Evolutionary conservation across 768 basidiomycete genomes (phyloP).

Genomic region (Candolleomyces eurysporus): DNA sequence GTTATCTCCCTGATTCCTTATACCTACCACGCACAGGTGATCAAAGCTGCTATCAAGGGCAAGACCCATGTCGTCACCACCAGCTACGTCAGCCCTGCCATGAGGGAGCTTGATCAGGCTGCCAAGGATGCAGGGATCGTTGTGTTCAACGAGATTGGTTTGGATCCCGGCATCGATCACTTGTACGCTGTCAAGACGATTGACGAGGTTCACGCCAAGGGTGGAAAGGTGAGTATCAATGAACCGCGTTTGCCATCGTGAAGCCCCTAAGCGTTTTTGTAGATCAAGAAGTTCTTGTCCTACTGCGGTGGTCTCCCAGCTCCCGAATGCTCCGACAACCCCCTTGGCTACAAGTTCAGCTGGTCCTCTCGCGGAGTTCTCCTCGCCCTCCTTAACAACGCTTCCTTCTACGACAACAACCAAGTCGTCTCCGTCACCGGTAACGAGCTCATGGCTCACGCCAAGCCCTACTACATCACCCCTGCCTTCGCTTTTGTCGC

Average conservation of each 20-base stretch:
- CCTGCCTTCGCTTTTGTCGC: conserved; percentile 96
- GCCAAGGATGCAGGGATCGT: conserved; percentile 87
- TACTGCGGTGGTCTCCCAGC: conserved; percentile 97
- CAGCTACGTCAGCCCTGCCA: conserved; percentile 88
- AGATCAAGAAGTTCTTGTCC: conserved; percentile 89
- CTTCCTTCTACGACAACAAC: conserved; percentile 71
- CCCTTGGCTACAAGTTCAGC: conserved; percentile 98
- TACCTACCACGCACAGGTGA: conserved; percentile 84
- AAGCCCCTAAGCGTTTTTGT: neutral
- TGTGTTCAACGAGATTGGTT: conserved; percentile 96
- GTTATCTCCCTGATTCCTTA: conserved; percentile 98
- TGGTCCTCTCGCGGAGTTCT: conserved; percentile 98
- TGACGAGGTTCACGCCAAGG: conserved; percentile 88
- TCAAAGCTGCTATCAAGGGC: conserved; percentile 85
- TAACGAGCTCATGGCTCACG: conserved; percentile 83
- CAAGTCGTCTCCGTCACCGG: conserved; percentile 69
- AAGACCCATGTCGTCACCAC: conserved; percentile 96
- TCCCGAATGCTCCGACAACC: conserved; percentile 87
- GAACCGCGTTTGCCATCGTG: neutral
- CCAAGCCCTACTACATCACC: conserved; percentile 91
- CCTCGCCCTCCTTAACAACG: conserved; percentile 89
- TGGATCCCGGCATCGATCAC: conserved; percentile 95
- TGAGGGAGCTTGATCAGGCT: conserved; percentile 80
- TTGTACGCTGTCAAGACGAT: conserved; percentile 94
- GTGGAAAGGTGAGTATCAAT: conserved; percentile 73